Percentiles rank a stretch among this genome's conserved stretches.
Evolutionary conservation across 495 filamentous ascomycete genomes (phyloP).

Genomic region (Lophiostoma macrostomum): DNA sequence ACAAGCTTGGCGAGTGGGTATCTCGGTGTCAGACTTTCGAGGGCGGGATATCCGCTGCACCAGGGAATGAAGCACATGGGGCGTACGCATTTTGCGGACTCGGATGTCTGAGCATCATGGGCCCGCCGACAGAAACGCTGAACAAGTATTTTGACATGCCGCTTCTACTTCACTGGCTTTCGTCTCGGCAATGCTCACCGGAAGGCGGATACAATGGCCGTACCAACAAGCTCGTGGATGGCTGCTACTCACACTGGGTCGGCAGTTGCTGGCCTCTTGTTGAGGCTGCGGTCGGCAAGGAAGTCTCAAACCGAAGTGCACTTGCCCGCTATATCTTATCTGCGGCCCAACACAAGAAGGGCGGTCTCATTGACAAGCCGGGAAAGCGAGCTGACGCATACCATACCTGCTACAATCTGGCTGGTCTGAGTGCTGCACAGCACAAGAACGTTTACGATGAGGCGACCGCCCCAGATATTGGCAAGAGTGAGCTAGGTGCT

Average conservation of each 20-base stretch:
- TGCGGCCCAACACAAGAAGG: constrained; percentile 75
- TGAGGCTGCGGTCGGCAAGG: constrained; percentile 66
- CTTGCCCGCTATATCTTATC: constrained; percentile 81
- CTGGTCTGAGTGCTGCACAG: constrained; percentile 79
- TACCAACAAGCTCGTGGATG: constrained; percentile 98
- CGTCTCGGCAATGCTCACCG: constrained; percentile 81
- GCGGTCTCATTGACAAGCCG: constrained; percentile 92
- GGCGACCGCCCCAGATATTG: constrained; percentile 41
- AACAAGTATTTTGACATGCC: constrained; percentile 73
- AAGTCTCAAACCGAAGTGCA: constrained; percentile 78
- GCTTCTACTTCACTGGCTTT: constrained; percentile 78
- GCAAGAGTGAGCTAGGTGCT: constrained; percentile 45
- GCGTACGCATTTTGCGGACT: constrained; percentile 95
- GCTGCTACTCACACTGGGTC: constrained; percentile 97
- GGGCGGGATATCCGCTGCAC: constrained; percentile 81
- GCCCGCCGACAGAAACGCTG: constrained; percentile 68
- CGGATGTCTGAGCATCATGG: constrained; percentile 79
- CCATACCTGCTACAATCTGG: constrained; percentile 86
- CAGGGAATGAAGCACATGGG: constrained; percentile 87
- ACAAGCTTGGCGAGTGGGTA: constrained; percentile 73
- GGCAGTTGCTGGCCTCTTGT: constrained; percentile 90
- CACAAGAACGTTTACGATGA: constrained; percentile 64
- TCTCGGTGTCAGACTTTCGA: constrained; percentile 85
- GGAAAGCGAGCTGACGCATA: constrained; percentile 86
- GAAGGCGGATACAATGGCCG: constrained; percentile 89